phyloP scores from a whole-genome alignment of 345 rosid genomes.

The Firmiana major region DNA sequence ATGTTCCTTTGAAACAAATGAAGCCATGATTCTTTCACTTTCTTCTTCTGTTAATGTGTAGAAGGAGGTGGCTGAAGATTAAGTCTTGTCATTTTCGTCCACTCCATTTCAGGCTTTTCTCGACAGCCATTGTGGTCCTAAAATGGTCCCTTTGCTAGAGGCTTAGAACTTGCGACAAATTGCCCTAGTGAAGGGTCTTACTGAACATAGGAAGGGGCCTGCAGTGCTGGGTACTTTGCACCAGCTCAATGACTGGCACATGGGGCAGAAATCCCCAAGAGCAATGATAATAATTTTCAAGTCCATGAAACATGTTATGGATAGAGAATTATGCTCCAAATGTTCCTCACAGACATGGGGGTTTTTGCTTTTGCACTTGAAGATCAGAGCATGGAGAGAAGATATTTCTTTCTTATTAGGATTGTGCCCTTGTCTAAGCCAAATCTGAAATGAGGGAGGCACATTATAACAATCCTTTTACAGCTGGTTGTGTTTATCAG shows the following conservation, averaged over 20 bases:
- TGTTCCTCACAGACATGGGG: conserved; percentile 43
- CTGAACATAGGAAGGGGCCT: conserved; percentile 6
- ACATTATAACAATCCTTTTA: conserved; percentile 16
- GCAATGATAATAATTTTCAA: not conserved
- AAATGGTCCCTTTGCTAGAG: conserved; percentile 17
- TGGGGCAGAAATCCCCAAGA: not conserved
- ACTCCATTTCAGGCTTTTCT: conserved; percentile 19
- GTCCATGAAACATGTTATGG: conserved; percentile 13
- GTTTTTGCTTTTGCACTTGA: conserved; percentile 17
- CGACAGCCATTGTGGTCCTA: conserved; percentile 23
- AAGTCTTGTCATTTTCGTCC: conserved; percentile 37
- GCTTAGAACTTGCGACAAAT: conserved; percentile 17
- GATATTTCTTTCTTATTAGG: not conserved
- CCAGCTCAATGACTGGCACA: conserved; percentile 13
- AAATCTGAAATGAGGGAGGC: conserved; percentile 11
- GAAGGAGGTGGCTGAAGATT: conserved; percentile 13
- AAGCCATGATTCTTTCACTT: not conserved
- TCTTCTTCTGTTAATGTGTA: conserved; percentile 9
- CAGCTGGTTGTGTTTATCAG: conserved; percentile 21
- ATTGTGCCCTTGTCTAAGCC: not conserved
- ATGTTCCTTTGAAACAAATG: not conserved
- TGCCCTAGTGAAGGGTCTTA: conserved; percentile 1
- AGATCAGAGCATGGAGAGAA: conserved; percentile 13
- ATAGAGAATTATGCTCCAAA: conserved; percentile 11
- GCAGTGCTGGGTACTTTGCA: not conserved